phyloP scores from a whole-genome alignment of 257 asterid genomes.

The Capsicum baccatum region DNA sequence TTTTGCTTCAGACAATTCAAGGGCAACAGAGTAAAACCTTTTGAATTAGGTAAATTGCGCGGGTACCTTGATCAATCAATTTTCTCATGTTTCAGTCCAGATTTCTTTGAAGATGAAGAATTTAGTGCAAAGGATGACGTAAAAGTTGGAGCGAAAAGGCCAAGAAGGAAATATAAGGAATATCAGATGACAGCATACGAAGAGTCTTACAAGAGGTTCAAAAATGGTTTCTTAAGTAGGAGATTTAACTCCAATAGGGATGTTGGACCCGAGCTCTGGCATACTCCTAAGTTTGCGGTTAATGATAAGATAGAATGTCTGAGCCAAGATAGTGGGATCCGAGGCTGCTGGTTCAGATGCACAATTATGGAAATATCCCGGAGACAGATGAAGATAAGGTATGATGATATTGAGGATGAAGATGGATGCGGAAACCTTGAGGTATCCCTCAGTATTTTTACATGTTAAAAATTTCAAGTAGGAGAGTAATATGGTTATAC shows the following conservation, averaged over 20 bases:
- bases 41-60: constrained; percentile 74
- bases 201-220: constrained; percentile 53
- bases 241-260: constrained; percentile 53
- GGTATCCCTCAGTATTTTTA: constrained; percentile 50
- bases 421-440: constrained; percentile 69
- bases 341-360: constrained; percentile 99
- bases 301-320: constrained; percentile 81
- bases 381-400: constrained; percentile 66
- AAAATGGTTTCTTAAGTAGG: constrained; percentile 43
- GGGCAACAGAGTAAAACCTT: constrained; percentile 77
- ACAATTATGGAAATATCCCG: constrained; percentile 64
- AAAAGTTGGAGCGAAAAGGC: constrained; percentile 76
- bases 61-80: constrained; percentile 85
- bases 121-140: constrained; percentile 71
- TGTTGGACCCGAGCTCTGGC: constrained; percentile 46
- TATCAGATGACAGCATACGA: constrained; percentile 53
- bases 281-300: constrained; percentile 43
- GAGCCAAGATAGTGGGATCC: constrained; percentile 95
- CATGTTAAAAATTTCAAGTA: background rate
- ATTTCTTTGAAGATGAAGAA: constrained; percentile 88
- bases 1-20: constrained; percentile 89
- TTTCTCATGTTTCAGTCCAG: constrained; percentile 91
- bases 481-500: background rate
- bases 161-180: constrained; percentile 55
- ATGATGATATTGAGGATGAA: constrained; percentile 79